Evolutionary conservation across 805 yeast species (phyloP), one percentile per base, ranked within the genome.

Genomic region (Zygotorulaspora danielsina): DNA sequence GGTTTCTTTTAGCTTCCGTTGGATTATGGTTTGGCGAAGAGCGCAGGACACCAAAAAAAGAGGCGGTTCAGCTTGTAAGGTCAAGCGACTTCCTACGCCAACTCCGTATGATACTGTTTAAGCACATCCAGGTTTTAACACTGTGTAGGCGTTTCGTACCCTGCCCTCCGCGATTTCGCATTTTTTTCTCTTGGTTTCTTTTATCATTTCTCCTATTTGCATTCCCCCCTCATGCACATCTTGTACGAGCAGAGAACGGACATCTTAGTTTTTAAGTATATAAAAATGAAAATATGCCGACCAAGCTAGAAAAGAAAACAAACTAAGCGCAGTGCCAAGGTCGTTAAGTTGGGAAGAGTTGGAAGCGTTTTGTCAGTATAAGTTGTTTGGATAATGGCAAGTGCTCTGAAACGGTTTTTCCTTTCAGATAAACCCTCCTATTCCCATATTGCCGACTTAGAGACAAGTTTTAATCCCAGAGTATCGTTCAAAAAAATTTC

Each of bases 341-440:
- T n/a, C n/a, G 27, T 13, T 5, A n/a, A 4, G 4, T 24, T 11
- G 7, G 12, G 27, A 24, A 13, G 12, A 13, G 11, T 24, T 24
- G 27, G 27, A 4, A 4, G 27, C 4, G 8, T 24, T 11, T 11
- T 13, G 13, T n/a, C 8, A 5, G 27, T 5, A 13, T 24, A 21
- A 21, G 7, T 10, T 21, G 24, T 21, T 35, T 35, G 17, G 15
- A 21, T 16, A 17, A 51, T 58, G 49, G 41, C 57, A 33, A 52
- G 65, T 46, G 59, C 68, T 34, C 72, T 76, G 59, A 66, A 71
- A 49, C 63, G 64, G 50, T 71, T 72, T 57, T 78, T 79, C 50
- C 70, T 78, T 19, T 66, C 72, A 46, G 79, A 79, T 45, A 74
- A 70, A 55, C 73, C 75, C 19, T 62, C 70, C 1, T 70, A 72